Percentiles rank a stretch among this genome's conserved stretches.
Conservation (phyloP, 106 monocot species). For the Posidonia australis region DNA sequence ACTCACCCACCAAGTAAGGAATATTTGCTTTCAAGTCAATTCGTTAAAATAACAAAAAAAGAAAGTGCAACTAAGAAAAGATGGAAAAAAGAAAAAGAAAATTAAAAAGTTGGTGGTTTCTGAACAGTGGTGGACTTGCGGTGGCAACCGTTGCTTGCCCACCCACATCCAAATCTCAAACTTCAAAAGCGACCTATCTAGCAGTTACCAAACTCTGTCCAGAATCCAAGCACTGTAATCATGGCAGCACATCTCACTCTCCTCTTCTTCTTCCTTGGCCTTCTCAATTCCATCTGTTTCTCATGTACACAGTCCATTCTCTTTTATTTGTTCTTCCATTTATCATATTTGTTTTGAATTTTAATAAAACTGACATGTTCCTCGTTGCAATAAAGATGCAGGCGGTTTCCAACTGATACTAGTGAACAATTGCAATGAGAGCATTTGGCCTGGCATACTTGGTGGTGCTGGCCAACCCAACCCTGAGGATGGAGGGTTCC, state of each 20-base stretch:
- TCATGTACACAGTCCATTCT: not conserved
- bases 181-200: too few species aligned
- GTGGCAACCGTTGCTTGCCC: too few species aligned
- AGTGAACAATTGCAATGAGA: conserved; percentile 61
- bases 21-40: too few species aligned
- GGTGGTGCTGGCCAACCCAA: conserved; percentile 34
- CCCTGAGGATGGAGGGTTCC: conserved; percentile 44
- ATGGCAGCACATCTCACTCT: not conserved
- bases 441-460: conserved; percentile 42
- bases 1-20: too few species aligned
- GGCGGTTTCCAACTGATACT: conserved; percentile 31
- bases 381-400: not conserved
- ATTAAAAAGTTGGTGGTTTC: too few species aligned
- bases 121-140: too few species aligned
- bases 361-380: not conserved
- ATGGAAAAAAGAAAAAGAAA: too few species aligned
- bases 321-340: not conserved
- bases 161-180: too few species aligned
- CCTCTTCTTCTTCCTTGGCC: not conserved
- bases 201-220: too few species aligned
- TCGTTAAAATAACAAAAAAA: too few species aligned
- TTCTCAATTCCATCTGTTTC: not conserved
- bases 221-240: not conserved
- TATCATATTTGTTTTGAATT: not conserved
- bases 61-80: too few species aligned